phyloP scores from a whole-genome alignment of 371 early-diverging fungal genomes.

The Fennellomyces sp. region DNA sequence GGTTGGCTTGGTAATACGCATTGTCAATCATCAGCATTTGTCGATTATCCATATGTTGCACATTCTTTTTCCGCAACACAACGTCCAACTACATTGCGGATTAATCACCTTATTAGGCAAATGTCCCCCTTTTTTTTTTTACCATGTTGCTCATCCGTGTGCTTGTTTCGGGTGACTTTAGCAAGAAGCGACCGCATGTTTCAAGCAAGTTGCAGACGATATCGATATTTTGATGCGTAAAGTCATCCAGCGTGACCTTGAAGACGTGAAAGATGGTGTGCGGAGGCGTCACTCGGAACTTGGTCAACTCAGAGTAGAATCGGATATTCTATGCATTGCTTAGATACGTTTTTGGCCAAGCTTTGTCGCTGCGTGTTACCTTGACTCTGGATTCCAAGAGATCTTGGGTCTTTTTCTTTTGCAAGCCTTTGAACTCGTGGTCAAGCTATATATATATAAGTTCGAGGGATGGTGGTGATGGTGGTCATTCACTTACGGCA shows the following conservation, averaged over 20 bases:
- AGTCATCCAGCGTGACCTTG: slow-evolving; percentile 85
- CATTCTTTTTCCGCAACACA: slow-evolving; percentile 85
- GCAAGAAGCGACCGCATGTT: slow-evolving; percentile 88
- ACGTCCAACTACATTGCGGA: slow-evolving; percentile 81
- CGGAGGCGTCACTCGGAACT: slow-evolving; percentile 85
- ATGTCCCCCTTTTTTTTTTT: slow-evolving; percentile 7
- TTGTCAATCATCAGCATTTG: slow-evolving; percentile 90
- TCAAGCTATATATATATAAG: too few species aligned
- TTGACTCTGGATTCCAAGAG: slow-evolving; percentile 78
- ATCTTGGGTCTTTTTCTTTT: slow-evolving; percentile 70
- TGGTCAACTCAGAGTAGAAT: slow-evolving; percentile 89
- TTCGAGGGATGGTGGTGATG: too few species aligned
- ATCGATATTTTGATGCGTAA: slow-evolving; percentile 82
- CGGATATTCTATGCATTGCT: slow-evolving; percentile 65
- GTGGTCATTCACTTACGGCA: slow-evolving; percentile 47
- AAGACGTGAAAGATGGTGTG: slow-evolving; percentile 83
- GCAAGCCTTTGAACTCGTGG: slow-evolving; percentile 73
- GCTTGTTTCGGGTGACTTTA: slow-evolving; percentile 74
- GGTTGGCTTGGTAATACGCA: slow-evolving; percentile 91
- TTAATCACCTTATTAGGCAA: too few species aligned
- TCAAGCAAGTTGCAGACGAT: slow-evolving; percentile 85
- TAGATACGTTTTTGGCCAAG: too few species aligned
- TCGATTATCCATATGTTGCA: slow-evolving; percentile 83
- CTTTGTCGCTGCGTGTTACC: slow-evolving; percentile 32
- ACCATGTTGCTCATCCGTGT: slow-evolving; percentile 67